These are phyloP conservation scores for Leucocoprinus leucothites DNA, from an alignment of 768 basidiomycete genomes.

Conservation along the genomic window DNA sequence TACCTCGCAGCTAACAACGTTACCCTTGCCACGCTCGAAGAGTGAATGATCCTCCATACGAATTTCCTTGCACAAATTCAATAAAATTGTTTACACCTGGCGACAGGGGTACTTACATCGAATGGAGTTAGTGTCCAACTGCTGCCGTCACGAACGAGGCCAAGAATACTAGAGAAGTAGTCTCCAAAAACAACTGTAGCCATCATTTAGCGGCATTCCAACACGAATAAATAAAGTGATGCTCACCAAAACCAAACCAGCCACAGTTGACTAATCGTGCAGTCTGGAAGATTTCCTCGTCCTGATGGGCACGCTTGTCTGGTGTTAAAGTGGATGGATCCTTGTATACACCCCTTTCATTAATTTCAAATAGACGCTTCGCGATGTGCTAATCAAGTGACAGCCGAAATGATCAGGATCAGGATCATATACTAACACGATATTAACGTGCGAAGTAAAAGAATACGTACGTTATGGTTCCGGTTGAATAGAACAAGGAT, in stretches of 20 bases:
- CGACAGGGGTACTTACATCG: conserved; percentile 36
- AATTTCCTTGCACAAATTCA: conserved; percentile 49
- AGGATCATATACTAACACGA: too few relatives aligned
- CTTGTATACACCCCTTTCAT: conserved; percentile 64
- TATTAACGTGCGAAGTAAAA: background rate
- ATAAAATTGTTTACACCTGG: background rate
- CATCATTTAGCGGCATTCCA: conserved; percentile 3
- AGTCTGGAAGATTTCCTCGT: conserved; percentile 83
- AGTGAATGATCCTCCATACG: conserved; percentile 56
- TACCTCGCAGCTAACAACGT: conserved; percentile 81
- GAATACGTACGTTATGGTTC: conserved; percentile 74
- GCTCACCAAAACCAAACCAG: conserved; percentile 65
- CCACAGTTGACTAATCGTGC: conserved; percentile 74
- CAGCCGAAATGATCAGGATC: background rate
- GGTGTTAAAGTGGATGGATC: conserved; percentile 49
- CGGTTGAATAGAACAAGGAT: conserved; percentile 85
- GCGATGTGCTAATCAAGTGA: conserved; percentile 64
- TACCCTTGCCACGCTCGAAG: conserved; percentile 79
- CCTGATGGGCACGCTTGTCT: conserved; percentile 44
- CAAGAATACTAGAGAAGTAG: conserved; percentile 78
- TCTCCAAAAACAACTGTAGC: conserved; percentile 67
- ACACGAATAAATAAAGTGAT: background rate
- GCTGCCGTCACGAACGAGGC: conserved; percentile 71
- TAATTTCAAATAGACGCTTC: conserved; percentile 71
- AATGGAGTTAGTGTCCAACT: conserved; percentile 80